Percentiles rank a stretch among this genome's conserved stretches.
phyloP scores from a whole-genome alignment of 2,329 filamentous ascomycete genomes.

The Sordariomycetes sp. region DNA sequence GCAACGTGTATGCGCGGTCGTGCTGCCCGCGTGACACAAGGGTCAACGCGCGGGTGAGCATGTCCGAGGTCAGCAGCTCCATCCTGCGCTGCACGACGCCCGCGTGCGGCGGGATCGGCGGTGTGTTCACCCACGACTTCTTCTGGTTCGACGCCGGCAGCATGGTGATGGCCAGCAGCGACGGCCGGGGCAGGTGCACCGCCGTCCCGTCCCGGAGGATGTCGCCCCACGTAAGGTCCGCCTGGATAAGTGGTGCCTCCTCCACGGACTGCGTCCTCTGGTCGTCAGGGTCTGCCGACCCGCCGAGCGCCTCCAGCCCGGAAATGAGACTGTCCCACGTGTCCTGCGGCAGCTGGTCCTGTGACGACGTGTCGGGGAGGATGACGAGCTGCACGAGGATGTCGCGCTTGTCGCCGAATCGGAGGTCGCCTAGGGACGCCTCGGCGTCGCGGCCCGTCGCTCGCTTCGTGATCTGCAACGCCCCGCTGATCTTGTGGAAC shows the following conservation, averaged over 20 bases:
- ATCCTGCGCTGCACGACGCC: conserved; percentile 92
- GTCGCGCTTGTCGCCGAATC: conserved; percentile 91
- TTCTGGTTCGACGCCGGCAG: conserved; percentile 59
- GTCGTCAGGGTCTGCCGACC: conserved; percentile 76
- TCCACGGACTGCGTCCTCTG: conserved; percentile 78
- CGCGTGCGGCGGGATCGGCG: conserved; percentile 89
- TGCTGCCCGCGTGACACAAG: conserved; percentile 86
- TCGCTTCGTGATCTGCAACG: conserved; percentile 90
- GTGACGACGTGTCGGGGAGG: conserved; percentile 68
- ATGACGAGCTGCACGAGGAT: conserved; percentile 92
- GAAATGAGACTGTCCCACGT: conserved; percentile 97
- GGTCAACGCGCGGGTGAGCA: conserved; percentile 86
- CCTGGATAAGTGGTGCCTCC: conserved; percentile 89
- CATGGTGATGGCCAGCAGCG: conserved; percentile 91
- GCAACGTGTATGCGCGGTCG: conserved; percentile 82
- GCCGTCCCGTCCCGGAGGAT: conserved; percentile 81
- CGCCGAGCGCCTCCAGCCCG: conserved; percentile 84
- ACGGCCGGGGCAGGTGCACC: conserved; percentile 79
- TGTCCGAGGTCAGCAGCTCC: conserved; percentile 95
- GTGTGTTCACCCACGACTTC: conserved; percentile 54
- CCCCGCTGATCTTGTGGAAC: conserved; percentile 97
- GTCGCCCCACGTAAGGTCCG: conserved; percentile 87
- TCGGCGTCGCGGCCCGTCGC: conserved; percentile 92
- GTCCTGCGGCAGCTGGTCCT: conserved; percentile 83
- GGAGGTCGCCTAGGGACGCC: conserved; percentile 79